Percentiles rank a stretch among this genome's conserved stretches.
Evolutionary conservation across 192 early-diverging fungal species (phyloP).

Genomic region (Backusella tarrabulga): DNA sequence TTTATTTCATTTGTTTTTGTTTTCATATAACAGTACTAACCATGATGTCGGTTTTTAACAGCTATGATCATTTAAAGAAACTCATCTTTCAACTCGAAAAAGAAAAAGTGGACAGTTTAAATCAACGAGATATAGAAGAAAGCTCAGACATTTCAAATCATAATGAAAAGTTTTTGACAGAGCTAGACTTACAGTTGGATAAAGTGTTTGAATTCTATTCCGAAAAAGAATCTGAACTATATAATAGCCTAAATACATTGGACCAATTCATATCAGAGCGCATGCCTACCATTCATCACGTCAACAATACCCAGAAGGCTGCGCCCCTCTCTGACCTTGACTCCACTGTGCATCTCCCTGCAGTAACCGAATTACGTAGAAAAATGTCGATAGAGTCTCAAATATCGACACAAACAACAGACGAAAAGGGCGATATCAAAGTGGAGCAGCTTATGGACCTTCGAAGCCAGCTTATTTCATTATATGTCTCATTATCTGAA

Average conservation of each 20-base stretch:
- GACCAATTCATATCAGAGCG: conserved; percentile 4
- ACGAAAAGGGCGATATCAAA: not conserved
- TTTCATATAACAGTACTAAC: not conserved
- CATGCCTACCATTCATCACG: not conserved
- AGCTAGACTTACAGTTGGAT: conserved; percentile 68
- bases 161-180: conserved; percentile 46
- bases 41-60: not conserved
- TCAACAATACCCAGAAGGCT: not conserved
- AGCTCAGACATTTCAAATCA: not conserved
- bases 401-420: conserved; percentile 13
- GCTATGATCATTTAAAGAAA: conserved; percentile 34
- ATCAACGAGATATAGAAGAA: conserved; percentile 13
- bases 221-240: conserved; percentile 63
- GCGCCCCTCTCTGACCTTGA: not conserved
- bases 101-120: conserved; percentile 19
- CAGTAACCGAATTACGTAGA: not conserved
- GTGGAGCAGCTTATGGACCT: conserved; percentile 18
- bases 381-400: conserved; percentile 23
- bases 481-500: conserved; percentile 68
- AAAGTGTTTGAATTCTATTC: conserved; percentile 71
- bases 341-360: not conserved
- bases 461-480: conserved; percentile 20
- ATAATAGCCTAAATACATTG: conserved; percentile 50
- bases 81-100: conserved; percentile 35
- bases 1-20: conserved; percentile 13